These are phyloP conservation scores for Herpetospermum pedunculosum DNA, from an alignment of 306 rosid genomes.

Conservation along the genomic window DNA sequence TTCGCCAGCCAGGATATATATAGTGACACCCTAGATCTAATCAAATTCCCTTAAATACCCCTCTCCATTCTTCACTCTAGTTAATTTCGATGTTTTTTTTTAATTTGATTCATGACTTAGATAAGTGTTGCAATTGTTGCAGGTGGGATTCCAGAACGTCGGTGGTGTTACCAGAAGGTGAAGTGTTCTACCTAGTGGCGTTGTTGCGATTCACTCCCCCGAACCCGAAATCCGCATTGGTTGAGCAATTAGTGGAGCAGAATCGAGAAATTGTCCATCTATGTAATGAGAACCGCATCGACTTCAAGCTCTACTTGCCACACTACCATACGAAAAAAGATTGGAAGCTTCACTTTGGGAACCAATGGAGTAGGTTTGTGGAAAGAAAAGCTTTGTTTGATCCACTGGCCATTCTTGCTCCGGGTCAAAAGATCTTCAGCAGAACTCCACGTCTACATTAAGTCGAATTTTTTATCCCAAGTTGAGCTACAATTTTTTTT, in stretches of 20 bases:
- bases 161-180: conserved; percentile 58
- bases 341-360: conserved; percentile 75
- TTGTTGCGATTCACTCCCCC: conserved; percentile 58
- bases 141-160: conserved; percentile 94
- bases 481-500: not conserved
- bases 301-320: conserved; percentile 80
- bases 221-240: conserved; percentile 36
- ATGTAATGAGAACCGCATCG: conserved; percentile 34
- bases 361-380: conserved; percentile 50
- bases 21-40: conserved; percentile 27
- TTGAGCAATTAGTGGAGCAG: conserved; percentile 41
- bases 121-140: not conserved
- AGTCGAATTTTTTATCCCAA: not conserved
- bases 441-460: conserved; percentile 21
- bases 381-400: conserved; percentile 51
- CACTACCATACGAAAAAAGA: conserved; percentile 55
- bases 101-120: not conserved
- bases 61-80: not conserved
- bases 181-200: conserved; percentile 78
- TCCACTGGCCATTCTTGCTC: conserved; percentile 78
- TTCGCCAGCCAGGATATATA: conserved; percentile 33
- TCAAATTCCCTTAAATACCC: conserved; percentile 9
- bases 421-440: conserved; percentile 71
- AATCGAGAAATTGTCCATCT: conserved; percentile 48
- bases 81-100: not conserved